Evolutionary conservation across 441 rosid genomes (phyloP).

Genomic region (Kokia cookei): DNA sequence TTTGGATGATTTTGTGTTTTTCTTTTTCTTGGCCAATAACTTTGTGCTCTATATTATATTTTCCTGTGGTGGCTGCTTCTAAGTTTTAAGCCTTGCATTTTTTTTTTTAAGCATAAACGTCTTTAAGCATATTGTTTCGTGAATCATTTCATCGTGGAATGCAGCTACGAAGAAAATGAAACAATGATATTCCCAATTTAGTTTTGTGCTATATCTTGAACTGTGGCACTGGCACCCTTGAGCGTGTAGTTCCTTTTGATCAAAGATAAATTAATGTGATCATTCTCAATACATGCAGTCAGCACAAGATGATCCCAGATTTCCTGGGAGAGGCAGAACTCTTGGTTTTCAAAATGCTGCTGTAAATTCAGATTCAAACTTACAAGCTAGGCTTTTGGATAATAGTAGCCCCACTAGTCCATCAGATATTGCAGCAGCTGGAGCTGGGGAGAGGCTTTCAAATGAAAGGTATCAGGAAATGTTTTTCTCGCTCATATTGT

Average conservation of each 20-base stretch:
- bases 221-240: background rate
- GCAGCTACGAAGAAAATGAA: background rate
- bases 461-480: constrained; percentile 49
- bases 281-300: constrained; percentile 33
- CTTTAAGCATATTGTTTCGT: background rate
- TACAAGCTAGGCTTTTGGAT: constrained; percentile 81
- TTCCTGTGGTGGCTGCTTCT: background rate
- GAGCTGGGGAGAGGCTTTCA: constrained; percentile 29
- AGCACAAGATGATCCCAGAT: constrained; percentile 50
- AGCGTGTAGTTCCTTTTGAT: background rate
- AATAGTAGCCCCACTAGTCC: constrained; percentile 32
- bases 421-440: constrained; percentile 32
- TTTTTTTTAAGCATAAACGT: background rate
- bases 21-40: constrained; percentile 1
- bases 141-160: background rate
- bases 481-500: constrained; percentile 1
- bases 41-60: background rate
- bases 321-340: constrained; percentile 79
- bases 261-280: background rate
- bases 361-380: constrained; percentile 56
- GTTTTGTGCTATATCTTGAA: background rate
- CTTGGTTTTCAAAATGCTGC: constrained; percentile 43
- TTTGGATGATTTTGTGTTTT: background rate
- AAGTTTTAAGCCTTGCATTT: background rate
- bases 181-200: background rate